These are phyloP conservation scores for Fusarium sp. DNA, from an alignment of 2,329 filamentous ascomycete genomes.

Conservation along the genomic window DNA sequence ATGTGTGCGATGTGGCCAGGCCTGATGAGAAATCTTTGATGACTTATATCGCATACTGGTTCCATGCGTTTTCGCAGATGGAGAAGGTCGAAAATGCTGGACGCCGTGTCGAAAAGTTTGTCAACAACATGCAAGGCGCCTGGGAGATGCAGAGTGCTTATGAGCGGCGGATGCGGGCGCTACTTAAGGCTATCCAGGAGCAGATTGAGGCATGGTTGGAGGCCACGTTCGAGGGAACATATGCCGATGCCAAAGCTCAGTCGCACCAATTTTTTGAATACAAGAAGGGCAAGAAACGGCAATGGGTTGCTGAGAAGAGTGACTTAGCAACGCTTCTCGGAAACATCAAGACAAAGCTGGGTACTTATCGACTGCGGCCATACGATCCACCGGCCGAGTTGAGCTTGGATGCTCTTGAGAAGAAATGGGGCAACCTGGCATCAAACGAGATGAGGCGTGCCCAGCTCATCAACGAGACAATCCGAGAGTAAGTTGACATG, in stretches of 20 bases:
- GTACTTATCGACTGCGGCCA: conserved; percentile 88
- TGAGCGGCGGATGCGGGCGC: conserved; percentile 86
- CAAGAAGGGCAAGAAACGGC: conserved; percentile 88
- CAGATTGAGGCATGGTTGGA: conserved; percentile 81
- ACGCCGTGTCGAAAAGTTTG: conserved; percentile 95
- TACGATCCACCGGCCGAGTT: conserved; percentile 91
- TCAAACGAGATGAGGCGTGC: conserved; percentile 87
- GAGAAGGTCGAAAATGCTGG: conserved; percentile 98
- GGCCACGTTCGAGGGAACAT: conserved; percentile 88
- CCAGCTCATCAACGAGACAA: conserved; percentile 96
- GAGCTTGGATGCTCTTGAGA: conserved; percentile 81
- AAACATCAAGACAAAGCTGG: conserved; percentile 98
- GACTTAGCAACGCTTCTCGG: conserved; percentile 91
- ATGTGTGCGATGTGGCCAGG: conserved; percentile 95
- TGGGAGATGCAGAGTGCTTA: conserved; percentile 99
- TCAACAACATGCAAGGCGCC: conserved; percentile 97
- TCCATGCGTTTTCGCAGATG: conserved; percentile 99
- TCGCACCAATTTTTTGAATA: conserved; percentile 83
- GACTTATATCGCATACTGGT: conserved; percentile 99
- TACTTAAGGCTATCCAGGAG: conserved; percentile 76
- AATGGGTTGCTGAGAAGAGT: conserved; percentile 98
- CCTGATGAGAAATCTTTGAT: conserved; percentile 96
- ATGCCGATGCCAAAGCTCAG: conserved; percentile 90
- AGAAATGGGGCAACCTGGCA: conserved; percentile 81
- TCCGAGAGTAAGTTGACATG: conserved; percentile 75